Conservation (phyloP, 2,329 filamentous ascomycete genomes). For the Coniella vitis region DNA sequence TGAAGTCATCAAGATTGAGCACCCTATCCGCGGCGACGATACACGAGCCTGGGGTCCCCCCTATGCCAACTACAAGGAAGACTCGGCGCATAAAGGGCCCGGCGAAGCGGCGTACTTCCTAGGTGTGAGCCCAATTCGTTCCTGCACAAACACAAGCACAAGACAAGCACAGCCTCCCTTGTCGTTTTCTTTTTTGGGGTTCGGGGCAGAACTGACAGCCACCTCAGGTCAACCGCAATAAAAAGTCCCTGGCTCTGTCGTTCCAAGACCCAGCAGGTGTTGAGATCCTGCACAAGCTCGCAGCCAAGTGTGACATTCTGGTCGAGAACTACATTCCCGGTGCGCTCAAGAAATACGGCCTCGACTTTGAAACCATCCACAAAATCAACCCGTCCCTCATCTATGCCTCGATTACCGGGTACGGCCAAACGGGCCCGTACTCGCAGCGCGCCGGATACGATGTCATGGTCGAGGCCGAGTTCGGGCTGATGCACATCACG, state of each 20-base stretch:
- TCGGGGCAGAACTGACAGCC: not conserved
- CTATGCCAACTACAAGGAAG: constrained; percentile 70
- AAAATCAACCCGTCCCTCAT: constrained; percentile 81
- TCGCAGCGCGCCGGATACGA: constrained; percentile 86
- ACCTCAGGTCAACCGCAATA: constrained; percentile 84
- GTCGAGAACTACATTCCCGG: constrained; percentile 97
- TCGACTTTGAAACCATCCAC: constrained; percentile 78
- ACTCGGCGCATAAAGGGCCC: constrained; percentile 54
- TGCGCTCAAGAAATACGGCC: constrained; percentile 77
- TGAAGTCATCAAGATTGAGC: constrained; percentile 96
- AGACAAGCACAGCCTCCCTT: too few species aligned
- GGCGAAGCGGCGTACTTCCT: constrained; percentile 96
- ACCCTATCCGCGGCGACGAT: constrained; percentile 85
- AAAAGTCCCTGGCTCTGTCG: constrained; percentile 86
- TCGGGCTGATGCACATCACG: constrained; percentile 98
- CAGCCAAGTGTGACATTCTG: constrained; percentile 78
- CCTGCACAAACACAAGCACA: not conserved
- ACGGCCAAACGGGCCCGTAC: constrained; percentile 92
- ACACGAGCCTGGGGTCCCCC: constrained; percentile 95
- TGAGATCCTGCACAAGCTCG: constrained; percentile 79
- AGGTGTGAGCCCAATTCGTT: constrained; percentile 49
- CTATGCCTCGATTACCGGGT: constrained; percentile 95
- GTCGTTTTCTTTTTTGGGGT: too few species aligned
- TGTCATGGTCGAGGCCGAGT: constrained; percentile 98
- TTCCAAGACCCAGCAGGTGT: constrained; percentile 83